Base-by-base conservation (phyloP, 83 land plant species). In the Picea abies region DNA sequence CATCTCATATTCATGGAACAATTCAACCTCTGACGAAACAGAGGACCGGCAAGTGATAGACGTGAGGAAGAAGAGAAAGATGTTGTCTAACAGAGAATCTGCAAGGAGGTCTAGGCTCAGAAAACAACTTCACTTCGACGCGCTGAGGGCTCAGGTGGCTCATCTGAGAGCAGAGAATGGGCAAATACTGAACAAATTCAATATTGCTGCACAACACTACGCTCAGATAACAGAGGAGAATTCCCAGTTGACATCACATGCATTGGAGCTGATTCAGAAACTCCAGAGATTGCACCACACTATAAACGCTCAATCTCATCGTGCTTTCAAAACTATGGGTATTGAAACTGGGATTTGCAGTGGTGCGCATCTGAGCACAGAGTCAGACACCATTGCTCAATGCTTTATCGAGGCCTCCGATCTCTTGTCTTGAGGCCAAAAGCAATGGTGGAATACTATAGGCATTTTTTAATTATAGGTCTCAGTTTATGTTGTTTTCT, bases 11-110 rank as follows among this genome's bases (percentile, higher is more conserved):
- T 72, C 76, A 19, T 10, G 11, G 52, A 49, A 10, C 2, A 84
- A 82, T 65, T 83, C 85, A 15, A 85, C 87, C 3, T 89, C 93
- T 20, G 90, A 88, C 25, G 92, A 71, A 29, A 71, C 11, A 4
- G 88, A 84, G 47, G 73, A 85, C 39, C 83, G 68, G 79, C 78
- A 25, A 25, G 60, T 84, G 84, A 88, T 86, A 84, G 88, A 88
- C 56, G 85, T 82, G 79, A 72, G 89, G 81, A 88, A 86, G 83
- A 81, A 81, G 78, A 88, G 86, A 83, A 71, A 90, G 67, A 91
- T 88, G 93, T 82, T 79, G 25, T 92, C 94, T 60, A 92, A 92
- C 83, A 84, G 94, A 6, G 94, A 92, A 78, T 92, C 94, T 6
- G 93, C 93, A 20, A 77, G 93, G 78, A 41, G 93, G 77, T 88